A percentile compares a stretch with the other conserved stretches of the same genome.
These are phyloP conservation scores for Xylariaceae sp. DNA, from an alignment of 2,329 filamentous ascomycete genomes.

Conservation along the genomic window DNA sequence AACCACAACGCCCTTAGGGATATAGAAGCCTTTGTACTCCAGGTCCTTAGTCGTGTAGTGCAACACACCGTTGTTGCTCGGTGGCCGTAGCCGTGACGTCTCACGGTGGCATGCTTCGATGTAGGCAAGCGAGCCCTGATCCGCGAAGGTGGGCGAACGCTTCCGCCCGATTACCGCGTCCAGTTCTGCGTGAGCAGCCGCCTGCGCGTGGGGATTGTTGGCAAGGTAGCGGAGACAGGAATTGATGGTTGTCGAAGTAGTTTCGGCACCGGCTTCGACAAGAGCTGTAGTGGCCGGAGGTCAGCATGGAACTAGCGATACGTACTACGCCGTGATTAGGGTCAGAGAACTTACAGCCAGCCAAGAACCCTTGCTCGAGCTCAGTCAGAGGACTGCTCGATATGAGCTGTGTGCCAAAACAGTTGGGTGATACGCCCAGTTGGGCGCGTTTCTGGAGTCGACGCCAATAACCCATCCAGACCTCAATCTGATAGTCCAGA, in stretches of 20 bases:
- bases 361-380: no score
- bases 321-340: no score
- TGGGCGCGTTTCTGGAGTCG: background rate
- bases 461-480: background rate
- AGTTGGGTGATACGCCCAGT: background rate
- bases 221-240: background rate
- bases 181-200: background rate
- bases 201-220: background rate
- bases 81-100: slow-evolving; percentile 3
- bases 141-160: background rate
- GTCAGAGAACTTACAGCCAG: no score
- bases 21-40: background rate
- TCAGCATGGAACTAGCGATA: no score
- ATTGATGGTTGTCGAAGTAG: background rate
- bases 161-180: background rate
- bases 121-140: slow-evolving; percentile 1
- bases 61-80: background rate
- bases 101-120: slow-evolving; percentile 2
- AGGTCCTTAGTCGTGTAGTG: slow-evolving; percentile 4
- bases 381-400: background rate
- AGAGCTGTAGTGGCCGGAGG: background rate
- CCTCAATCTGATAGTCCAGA: background rate
- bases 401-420: background rate
- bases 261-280: background rate
- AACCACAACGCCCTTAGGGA: background rate